Evolutionary conservation across 1,284 basidiomycete species (phyloP).

Genomic region (Tetrapyrgos nigripes): DNA sequence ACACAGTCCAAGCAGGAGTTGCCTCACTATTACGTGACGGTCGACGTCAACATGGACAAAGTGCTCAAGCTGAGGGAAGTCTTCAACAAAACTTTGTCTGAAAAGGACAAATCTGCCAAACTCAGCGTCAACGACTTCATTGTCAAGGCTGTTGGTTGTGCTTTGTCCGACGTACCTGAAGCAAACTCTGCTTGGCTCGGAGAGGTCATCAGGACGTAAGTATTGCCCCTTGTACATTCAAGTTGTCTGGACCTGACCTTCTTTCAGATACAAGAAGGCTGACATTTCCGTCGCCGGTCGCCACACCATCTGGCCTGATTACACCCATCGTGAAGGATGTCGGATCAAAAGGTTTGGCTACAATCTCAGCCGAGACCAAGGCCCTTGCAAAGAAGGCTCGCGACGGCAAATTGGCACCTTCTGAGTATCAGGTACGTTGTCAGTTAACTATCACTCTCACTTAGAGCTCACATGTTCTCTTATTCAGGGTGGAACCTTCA

Average conservation of each 20-base stretch:
- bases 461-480: constrained; percentile 3
- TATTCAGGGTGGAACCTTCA: constrained; percentile 92
- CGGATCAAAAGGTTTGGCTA: constrained; percentile 89
- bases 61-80: constrained; percentile 93
- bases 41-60: constrained; percentile 98
- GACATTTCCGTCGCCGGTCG: constrained; percentile 98
- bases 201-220: constrained; percentile 93
- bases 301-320: constrained; percentile 95
- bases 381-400: constrained; percentile 93
- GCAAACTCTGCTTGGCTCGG: constrained; percentile 98
- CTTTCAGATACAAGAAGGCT: constrained; percentile 87
- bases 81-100: constrained; percentile 91
- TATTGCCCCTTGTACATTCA: constrained; percentile 19
- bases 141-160: constrained; percentile 93
- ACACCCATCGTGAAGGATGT: constrained; percentile 98
- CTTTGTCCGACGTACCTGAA: constrained; percentile 94
- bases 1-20: constrained; percentile 92
- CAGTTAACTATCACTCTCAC: constrained; percentile 1
- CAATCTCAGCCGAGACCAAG: constrained; percentile 94
- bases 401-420: constrained; percentile 94
- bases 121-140: constrained; percentile 99
- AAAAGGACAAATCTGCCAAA: constrained; percentile 88
- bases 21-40: constrained; percentile 98
- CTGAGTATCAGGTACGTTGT: constrained; percentile 87
- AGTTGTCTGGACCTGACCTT: constrained; percentile 12